These are phyloP conservation scores for Amorphotheca resinae DNA, from an alignment of 495 filamentous ascomycete species.

Conservation along the genomic window DNA sequence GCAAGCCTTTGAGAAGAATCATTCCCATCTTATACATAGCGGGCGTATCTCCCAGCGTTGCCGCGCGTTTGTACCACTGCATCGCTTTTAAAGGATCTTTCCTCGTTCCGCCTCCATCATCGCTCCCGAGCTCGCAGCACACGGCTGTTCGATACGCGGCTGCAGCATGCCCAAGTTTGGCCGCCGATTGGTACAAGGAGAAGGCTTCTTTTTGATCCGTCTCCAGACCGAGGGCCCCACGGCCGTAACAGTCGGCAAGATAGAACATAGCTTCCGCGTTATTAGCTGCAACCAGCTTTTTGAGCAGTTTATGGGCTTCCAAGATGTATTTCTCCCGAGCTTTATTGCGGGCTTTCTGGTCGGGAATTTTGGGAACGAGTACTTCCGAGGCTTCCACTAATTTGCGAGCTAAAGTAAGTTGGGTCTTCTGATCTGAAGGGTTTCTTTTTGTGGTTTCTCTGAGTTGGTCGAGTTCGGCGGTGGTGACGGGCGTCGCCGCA, in stretches of 20 bases:
- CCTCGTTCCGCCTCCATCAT: constrained; percentile 82
- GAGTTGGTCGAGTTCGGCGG: constrained; percentile 62
- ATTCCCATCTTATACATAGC: constrained; percentile 99
- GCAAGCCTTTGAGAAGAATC: constrained; percentile 86
- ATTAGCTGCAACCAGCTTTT: constrained; percentile 57
- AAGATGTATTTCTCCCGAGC: constrained; percentile 71
- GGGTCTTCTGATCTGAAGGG: constrained; percentile 55
- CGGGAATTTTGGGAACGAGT: constrained; percentile 59
- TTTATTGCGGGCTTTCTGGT: constrained; percentile 60
- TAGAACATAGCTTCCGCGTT: constrained; percentile 87
- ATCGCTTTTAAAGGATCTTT: constrained; percentile 88
- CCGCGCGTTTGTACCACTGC: constrained; percentile 94
- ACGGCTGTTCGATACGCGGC: constrained; percentile 92
- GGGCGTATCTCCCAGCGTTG: constrained; percentile 74
- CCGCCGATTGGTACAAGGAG: constrained; percentile 82
- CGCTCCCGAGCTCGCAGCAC: constrained; percentile 92
- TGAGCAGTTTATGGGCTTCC: constrained; percentile 81
- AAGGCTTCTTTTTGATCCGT: constrained; percentile 84
- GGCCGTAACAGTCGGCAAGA: constrained; percentile 78
- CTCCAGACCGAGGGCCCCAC: constrained; percentile 56
- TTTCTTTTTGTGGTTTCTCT: constrained; percentile 53
- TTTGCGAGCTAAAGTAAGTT: constrained; percentile 69
- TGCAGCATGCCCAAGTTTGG: constrained; percentile 73
- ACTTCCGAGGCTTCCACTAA: constrained; percentile 73
- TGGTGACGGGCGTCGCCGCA: constrained; percentile 57